phyloP scores from a whole-genome alignment of 2,329 filamentous ascomycete genomes.

The Pseudogymnoascus sp. region DNA sequence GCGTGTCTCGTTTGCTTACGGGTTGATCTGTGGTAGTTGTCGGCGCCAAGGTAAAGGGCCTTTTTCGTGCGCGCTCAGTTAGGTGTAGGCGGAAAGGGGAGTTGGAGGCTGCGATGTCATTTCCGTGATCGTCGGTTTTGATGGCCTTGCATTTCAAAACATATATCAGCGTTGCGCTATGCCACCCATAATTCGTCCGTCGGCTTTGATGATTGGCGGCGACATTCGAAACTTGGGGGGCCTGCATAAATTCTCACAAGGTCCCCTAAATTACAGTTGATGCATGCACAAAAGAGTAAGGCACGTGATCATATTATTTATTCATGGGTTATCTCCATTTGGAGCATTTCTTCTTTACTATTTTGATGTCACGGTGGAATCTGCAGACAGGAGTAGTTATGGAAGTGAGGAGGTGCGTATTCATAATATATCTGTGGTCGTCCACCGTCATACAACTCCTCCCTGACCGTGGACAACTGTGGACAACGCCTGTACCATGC shows the following conservation, averaged over 20 bases:
- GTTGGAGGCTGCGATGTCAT: conserved; percentile 1
- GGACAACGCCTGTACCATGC: neutral
- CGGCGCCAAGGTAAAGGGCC: neutral
- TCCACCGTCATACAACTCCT: neutral
- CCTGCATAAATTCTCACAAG: neutral
- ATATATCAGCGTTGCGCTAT: neutral
- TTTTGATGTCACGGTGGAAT: neutral
- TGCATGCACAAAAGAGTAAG: neutral
- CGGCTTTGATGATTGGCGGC: conserved; percentile 3
- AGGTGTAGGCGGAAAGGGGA: neutral
- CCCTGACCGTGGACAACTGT: neutral
- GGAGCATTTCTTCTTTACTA: neutral
- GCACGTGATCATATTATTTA: neutral
- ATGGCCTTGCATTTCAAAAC: neutral
- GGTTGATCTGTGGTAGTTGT: neutral
- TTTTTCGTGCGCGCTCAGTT: neutral
- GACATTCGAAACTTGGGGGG: neutral
- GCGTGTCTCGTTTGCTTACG: neutral
- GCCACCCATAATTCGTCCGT: neutral
- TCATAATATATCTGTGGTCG: neutral
- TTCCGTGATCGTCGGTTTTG: conserved; percentile 3
- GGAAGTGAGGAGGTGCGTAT: neutral
- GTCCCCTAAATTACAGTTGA: neutral
- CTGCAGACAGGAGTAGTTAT: neutral
- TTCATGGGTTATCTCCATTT: neutral